phyloP scores from a whole-genome alignment of 1,284 basidiomycete genomes.

The Leccinum solheimii region DNA sequence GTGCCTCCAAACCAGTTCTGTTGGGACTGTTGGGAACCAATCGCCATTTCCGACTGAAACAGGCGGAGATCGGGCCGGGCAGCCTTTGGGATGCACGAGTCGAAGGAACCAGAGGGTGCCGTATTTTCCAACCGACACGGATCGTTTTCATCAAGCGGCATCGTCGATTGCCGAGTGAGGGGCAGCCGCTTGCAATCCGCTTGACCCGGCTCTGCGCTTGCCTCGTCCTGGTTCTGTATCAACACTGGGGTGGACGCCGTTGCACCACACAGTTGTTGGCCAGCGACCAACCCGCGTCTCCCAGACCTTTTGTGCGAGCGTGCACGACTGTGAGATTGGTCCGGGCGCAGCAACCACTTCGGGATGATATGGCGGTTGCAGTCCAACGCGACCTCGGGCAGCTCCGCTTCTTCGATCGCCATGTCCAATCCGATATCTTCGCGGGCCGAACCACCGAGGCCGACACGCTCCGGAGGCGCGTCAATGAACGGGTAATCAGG shows the following conservation, averaged over 20 bases:
- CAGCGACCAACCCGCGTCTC: constrained; percentile 32
- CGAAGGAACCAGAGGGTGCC: constrained; percentile 13
- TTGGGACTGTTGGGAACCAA: constrained; percentile 36
- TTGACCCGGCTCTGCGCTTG: constrained; percentile 2
- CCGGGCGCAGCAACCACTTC: constrained; percentile 80
- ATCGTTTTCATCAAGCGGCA: constrained; percentile 40
- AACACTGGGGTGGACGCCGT: constrained; percentile 70
- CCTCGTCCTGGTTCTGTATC: constrained; percentile 30
- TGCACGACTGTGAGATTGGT: constrained; percentile 43
- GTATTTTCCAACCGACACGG: constrained; percentile 51
- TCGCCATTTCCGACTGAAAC: constrained; percentile 40
- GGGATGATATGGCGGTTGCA: constrained; percentile 96
- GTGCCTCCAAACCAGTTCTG: constrained; percentile 75
- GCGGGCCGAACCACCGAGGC: constrained; percentile 14
- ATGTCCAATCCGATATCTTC: constrained; percentile 41
- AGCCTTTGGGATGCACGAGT: constrained; percentile 37
- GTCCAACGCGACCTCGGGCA: constrained; percentile 90
- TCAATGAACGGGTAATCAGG: constrained; percentile 5
- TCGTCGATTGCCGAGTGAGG: constrained; percentile 41
- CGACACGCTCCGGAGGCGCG: constrained; percentile 9
- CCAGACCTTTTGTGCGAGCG: constrained; percentile 48
- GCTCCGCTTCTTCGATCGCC: constrained; percentile 66
- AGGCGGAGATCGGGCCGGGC: constrained; percentile 36
- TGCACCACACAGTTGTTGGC: constrained; percentile 46
- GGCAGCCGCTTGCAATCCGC: constrained; percentile 39